These are phyloP conservation scores for Wallemia mellicola DNA, from an alignment of 1,284 basidiomycete species.

Conservation along the genomic window DNA sequence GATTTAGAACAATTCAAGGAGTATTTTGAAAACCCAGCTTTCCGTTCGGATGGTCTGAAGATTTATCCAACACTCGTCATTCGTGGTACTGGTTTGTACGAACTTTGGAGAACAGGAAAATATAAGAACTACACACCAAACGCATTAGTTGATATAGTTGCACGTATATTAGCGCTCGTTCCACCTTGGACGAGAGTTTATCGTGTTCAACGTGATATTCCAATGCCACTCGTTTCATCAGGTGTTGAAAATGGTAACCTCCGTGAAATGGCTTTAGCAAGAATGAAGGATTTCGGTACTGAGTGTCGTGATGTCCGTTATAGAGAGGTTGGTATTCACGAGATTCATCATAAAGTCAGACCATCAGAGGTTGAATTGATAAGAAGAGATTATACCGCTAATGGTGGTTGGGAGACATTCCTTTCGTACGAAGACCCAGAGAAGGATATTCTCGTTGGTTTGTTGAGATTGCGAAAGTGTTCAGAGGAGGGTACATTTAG, in stretches of 20 bases:
- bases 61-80: conserved; percentile 97
- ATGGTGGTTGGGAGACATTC: conserved; percentile 98
- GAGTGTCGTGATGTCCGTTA: conserved; percentile 92
- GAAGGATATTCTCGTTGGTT: conserved; percentile 77
- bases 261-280: conserved; percentile 74
- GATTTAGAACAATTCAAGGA: conserved; percentile 95
- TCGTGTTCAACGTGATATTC: conserved; percentile 86
- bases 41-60: conserved; percentile 87
- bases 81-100: conserved; percentile 84
- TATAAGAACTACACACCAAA: conserved; percentile 99
- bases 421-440: conserved; percentile 95
- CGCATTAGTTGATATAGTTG: conserved; percentile 86
- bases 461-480: conserved; percentile 76
- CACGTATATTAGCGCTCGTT: conserved; percentile 78
- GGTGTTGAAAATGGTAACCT: conserved; percentile 98
- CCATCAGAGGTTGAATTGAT: conserved; percentile 93
- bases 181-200: conserved; percentile 98
- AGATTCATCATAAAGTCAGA: conserved; percentile 91
- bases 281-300: conserved; percentile 97
- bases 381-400: conserved; percentile 81
- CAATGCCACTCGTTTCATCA: conserved; percentile 71
- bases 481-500: conserved; percentile 87
- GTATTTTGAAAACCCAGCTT: conserved; percentile 95
- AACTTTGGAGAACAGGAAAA: conserved; percentile 79
- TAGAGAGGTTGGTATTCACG: conserved; percentile 93